Base-by-base conservation (phyloP, 257 asterid genomes). In the Forsythia viridissima region DNA sequence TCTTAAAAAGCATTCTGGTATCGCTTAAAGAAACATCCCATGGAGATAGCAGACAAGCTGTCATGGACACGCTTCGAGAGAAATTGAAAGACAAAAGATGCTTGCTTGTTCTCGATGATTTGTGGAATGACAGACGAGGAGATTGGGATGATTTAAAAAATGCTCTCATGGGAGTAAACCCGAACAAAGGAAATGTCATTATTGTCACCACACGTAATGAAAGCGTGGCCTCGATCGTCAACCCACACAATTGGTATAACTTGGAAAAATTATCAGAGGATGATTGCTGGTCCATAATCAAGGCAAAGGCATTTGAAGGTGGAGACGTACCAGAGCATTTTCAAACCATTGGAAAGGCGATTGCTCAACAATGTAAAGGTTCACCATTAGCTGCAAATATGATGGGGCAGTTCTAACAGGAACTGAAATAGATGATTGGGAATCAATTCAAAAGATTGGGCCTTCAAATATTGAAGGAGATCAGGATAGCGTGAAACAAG, bases 81-180 rank as follows among this genome's bases (percentile, higher is more conserved):
- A n/a, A n/a, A n/a, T n/a, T n/a, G n/a, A n/a, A n/a, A n/a, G n/a
- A 21, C 0, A 67, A 34, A 48, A 76, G 30, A 63, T 76, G 38
- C 30, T 21, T 86, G 2, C 85, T 83, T 52, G 71, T 86, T 2
- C 74, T 85, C 0, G 86, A 86, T 73, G 80, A 80, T 70, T 16
- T 84, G 9, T 80, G 79, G 82, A 77, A 74, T 21, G 85, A 81
- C 6, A 8, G 71, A 34, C 11, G 6, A 5, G 55, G 4, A 40
- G 15, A 24, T 16, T 86, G 88, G 86, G 67, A 67, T 20, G 44
- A 75, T 8, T 70, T 86, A 3, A 44, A 15, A 8, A 44, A 8
- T 24, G 34, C 79, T n/a, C 37, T 86, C 5, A n/a, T 10, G 1
- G 72, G 81, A 73, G n/a, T 81, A 3, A 76, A 73, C 21, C 73